Percentiles rank a stretch among this genome's conserved stretches.
Evolutionary conservation across 305 asterid species (phyloP).

Genomic region (Ajuga reptans): DNA sequence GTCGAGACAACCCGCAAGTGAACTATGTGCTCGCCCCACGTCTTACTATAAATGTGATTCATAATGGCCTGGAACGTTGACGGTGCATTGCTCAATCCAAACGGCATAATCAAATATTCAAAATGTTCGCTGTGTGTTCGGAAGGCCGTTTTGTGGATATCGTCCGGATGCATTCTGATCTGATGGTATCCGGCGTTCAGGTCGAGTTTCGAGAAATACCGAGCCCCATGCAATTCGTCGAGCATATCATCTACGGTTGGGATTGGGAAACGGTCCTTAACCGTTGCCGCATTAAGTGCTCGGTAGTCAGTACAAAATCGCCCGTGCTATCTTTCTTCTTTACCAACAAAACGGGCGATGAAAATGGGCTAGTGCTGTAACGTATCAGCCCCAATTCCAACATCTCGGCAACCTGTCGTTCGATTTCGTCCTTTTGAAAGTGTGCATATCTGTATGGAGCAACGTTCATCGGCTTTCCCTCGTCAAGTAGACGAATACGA

Average conservation of each 20-base stretch:
- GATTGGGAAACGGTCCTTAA: neutral
- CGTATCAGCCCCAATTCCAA: neutral
- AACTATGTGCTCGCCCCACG: neutral
- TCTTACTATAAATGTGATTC: neutral
- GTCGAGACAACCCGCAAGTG: neutral
- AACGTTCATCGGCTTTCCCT: neutral
- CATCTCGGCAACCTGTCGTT: neutral
- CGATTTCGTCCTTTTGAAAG: neutral
- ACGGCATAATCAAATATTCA: neutral
- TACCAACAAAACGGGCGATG: neutral
- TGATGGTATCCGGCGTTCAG: neutral
- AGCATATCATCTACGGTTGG: neutral
- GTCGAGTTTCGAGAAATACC: neutral
- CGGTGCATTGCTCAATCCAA: neutral
- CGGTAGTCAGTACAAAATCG: neutral
- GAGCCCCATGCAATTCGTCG: neutral
- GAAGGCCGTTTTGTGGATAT: neutral
- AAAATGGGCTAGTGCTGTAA: neutral
- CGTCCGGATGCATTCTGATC: neutral
- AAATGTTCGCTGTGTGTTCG: neutral
- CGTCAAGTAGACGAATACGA: neutral
- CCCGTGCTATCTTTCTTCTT: neutral
- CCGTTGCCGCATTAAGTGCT: too few species aligned
- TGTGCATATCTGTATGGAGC: neutral
- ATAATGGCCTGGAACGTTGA: neutral